A percentile compares a stretch with the other conserved stretches of the same genome.
Conservation (phyloP, 768 basidiomycete species). For the Clitopilus passeckerianus region DNA sequence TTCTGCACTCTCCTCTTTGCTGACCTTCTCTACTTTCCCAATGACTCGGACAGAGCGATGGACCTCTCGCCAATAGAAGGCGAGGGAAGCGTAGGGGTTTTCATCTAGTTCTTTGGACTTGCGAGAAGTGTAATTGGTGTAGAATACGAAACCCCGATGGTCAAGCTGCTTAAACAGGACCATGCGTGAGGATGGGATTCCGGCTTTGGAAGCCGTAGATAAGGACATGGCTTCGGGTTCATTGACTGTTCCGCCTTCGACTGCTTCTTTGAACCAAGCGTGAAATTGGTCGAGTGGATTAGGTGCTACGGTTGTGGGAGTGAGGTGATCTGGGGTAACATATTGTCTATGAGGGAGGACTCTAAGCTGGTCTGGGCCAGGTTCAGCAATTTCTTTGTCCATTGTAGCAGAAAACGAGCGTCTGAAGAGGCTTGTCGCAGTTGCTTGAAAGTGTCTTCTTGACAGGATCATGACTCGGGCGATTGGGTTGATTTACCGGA, state of each 20-base stretch:
- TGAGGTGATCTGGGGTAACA: conserved; percentile 52
- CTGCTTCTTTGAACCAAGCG: conserved; percentile 74
- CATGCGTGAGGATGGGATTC: conserved; percentile 83
- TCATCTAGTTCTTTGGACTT: conserved; percentile 78
- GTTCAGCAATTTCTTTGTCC: conserved; percentile 41
- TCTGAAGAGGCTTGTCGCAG: not conserved
- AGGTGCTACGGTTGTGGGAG: conserved; percentile 54
- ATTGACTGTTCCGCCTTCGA: conserved; percentile 45
- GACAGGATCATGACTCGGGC: not conserved
- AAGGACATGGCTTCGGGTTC: conserved; percentile 93
- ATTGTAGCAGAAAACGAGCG: conserved; percentile 13
- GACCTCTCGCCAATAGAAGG: conserved; percentile 90
- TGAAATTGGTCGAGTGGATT: conserved; percentile 85
- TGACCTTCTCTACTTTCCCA: conserved; percentile 79
- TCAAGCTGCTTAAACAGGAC: conserved; percentile 93
- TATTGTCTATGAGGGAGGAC: conserved; percentile 80
- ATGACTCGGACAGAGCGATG: conserved; percentile 78
- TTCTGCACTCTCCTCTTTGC: conserved; percentile 63
- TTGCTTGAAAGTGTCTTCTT: not conserved
- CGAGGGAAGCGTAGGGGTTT: conserved; percentile 78
- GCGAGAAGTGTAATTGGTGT: conserved; percentile 93
- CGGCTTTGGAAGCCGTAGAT: conserved; percentile 63
- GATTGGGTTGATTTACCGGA: not conserved
- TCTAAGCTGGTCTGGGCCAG: conserved; percentile 48
- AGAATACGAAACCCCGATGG: conserved; percentile 88